A percentile compares a stretch with the other conserved stretches of the same genome.
Evolutionary conservation across 2,329 filamentous ascomycete genomes (phyloP).

Genomic region (Fusarium duplospermum): DNA sequence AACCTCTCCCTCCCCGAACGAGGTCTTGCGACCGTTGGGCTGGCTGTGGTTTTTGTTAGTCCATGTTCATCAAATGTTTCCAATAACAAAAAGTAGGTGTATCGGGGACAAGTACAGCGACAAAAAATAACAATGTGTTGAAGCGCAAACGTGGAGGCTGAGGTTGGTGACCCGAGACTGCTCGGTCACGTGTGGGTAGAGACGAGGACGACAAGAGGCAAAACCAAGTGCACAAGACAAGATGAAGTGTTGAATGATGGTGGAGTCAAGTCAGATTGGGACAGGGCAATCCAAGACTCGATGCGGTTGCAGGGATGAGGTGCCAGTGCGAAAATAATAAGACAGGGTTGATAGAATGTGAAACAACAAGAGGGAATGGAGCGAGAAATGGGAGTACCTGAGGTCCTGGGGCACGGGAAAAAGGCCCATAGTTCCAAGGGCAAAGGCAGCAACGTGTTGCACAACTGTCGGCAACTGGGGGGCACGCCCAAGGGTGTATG

Average conservation of each 20-base stretch:
- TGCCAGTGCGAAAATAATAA: slow-evolving; percentile 18
- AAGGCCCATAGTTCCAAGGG: slow-evolving; percentile 19
- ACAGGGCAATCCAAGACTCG: slow-evolving; percentile 4
- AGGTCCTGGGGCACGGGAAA: slow-evolving; percentile 6
- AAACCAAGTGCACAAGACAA: neutral
- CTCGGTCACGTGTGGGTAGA: neutral
- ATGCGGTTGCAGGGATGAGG: slow-evolving; percentile 13
- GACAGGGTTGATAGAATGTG: slow-evolving; percentile 13
- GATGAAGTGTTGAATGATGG: neutral
- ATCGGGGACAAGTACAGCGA: neutral
- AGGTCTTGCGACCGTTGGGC: slow-evolving; percentile 44
- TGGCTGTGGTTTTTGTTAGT: slow-evolving; percentile 45
- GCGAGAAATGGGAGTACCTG: slow-evolving; percentile 30
- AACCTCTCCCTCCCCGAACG: slow-evolving; percentile 53
- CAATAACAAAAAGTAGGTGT: neutral
- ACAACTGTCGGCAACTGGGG: slow-evolving; percentile 19
- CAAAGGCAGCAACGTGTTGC: slow-evolving; percentile 18
- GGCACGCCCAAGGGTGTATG: slow-evolving; percentile 17
- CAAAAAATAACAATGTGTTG: neutral
- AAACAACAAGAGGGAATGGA: slow-evolving; percentile 11
- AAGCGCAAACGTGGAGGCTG: neutral
- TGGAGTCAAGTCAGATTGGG: neutral
- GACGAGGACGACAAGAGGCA: neutral
- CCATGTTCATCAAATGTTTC: neutral
- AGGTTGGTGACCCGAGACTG: neutral